A percentile compares a stretch with the other conserved stretches of the same genome.
Conservation (phyloP, 2,329 filamentous ascomycete species). For the Calonectria ilicicola region DNA sequence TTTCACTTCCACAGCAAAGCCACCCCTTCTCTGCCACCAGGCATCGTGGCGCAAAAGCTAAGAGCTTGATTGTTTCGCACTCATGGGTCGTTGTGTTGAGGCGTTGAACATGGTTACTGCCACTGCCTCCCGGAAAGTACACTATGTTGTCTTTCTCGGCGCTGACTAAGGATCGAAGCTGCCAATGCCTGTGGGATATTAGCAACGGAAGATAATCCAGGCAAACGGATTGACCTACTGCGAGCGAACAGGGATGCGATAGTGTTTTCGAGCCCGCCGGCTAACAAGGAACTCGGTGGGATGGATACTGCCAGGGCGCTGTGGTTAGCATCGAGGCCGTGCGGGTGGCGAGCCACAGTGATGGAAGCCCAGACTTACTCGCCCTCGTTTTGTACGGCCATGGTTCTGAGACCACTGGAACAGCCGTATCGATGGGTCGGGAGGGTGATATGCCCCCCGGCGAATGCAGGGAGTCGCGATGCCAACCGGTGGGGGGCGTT, state of each 20-base stretch:
- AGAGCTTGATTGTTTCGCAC: constrained; percentile 78
- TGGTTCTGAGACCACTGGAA: constrained; percentile 43
- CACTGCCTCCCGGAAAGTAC: constrained; percentile 84
- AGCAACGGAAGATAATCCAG: constrained; percentile 31
- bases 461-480: constrained; percentile 16
- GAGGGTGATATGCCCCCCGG: constrained; percentile 21
- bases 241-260: constrained; percentile 73
- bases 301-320: constrained; percentile 63
- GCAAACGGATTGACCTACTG: constrained; percentile 62
- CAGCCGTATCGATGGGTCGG: constrained; percentile 31
- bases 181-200: constrained; percentile 75
- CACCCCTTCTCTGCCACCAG: constrained; percentile 88
- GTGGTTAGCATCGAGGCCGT: constrained; percentile 17
- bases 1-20: constrained; percentile 90
- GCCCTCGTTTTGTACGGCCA: constrained; percentile 68
- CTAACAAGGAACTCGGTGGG: constrained; percentile 75
- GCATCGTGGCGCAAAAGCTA: constrained; percentile 84
- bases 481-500: constrained; percentile 18
- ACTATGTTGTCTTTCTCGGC: constrained; percentile 80
- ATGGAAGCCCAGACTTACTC: constrained; percentile 53
- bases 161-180: constrained; percentile 90
- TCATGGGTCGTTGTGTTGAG: constrained; percentile 77
- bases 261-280: constrained; percentile 72
- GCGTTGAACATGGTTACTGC: constrained; percentile 73
- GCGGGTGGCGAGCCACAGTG: neutral